These are phyloP conservation scores for Pseudogymnoascus sp. DNA, from an alignment of 2,329 filamentous ascomycete species.

Conservation along the genomic window DNA sequence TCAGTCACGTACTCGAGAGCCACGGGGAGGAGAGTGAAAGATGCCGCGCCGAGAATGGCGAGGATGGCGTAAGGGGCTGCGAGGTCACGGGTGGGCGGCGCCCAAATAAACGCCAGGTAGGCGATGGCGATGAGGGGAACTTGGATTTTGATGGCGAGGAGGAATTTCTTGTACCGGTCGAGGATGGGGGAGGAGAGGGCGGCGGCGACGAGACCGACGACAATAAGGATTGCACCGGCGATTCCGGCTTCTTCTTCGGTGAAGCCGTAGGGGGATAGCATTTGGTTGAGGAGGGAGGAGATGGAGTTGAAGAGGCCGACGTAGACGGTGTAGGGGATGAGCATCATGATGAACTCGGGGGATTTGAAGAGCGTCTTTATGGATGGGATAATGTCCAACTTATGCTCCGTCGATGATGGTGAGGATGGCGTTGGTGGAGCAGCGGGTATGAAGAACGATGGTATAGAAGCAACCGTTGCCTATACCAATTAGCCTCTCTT, in stretches of 20 bases:
- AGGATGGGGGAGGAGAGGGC: constrained; percentile 75
- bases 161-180: constrained; percentile 75
- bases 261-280: constrained; percentile 81
- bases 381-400: constrained; percentile 45
- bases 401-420: constrained; percentile 50
- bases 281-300: constrained; percentile 78
- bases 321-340: constrained; percentile 75
- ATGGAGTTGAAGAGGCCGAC: constrained; percentile 92
- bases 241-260: constrained; percentile 79
- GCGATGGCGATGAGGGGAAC: constrained; percentile 66
- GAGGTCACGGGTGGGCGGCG: constrained; percentile 51
- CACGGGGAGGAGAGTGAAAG: constrained; percentile 75
- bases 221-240: constrained; percentile 79
- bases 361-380: constrained; percentile 48
- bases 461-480: constrained; percentile 59
- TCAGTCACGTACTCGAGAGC: constrained; percentile 83
- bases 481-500: constrained; percentile 24
- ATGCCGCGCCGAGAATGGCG: constrained; percentile 68
- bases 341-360: constrained; percentile 70
- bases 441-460: constrained; percentile 74
- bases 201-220: constrained; percentile 72
- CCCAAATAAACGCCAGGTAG: constrained; percentile 78
- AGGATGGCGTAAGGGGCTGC: constrained; percentile 69
- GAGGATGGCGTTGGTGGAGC: constrained; percentile 70
- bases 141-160: constrained; percentile 63